A percentile compares a stretch with the other conserved stretches of the same genome.
Conservation (phyloP, 345 rosid species). For the Gossypium raimondii region DNA sequence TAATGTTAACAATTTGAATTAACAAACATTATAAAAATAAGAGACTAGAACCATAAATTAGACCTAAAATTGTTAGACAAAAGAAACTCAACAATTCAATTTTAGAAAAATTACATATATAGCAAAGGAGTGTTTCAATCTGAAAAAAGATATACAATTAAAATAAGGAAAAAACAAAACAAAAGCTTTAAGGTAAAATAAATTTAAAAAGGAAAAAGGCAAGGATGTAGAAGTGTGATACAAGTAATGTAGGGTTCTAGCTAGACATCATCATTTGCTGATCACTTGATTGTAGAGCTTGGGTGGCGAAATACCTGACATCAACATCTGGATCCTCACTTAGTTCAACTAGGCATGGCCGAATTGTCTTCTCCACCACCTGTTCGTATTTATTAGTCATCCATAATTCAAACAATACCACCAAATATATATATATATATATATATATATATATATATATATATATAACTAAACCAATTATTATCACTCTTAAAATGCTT, state of each 20-base stretch:
- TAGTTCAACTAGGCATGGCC: constrained; percentile 65
- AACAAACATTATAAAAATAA: no score
- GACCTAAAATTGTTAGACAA: not conserved
- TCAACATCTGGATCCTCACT: constrained; percentile 78
- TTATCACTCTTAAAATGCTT: no score
- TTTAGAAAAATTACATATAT: constrained; percentile 14
- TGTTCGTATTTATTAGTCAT: constrained; percentile 19
- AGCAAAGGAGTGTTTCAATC: constrained; percentile 14
- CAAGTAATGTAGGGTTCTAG: constrained; percentile 22
- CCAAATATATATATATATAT: no score
- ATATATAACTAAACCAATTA: no score
- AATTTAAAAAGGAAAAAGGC: not conserved
- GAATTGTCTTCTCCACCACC: constrained; percentile 66
- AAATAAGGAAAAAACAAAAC: not conserved
- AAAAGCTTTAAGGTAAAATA: not conserved
- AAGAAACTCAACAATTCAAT: constrained; percentile 9
- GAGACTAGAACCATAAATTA: no score
- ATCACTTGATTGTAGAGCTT: constrained; percentile 51
- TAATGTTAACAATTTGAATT: no score
- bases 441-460: no score
- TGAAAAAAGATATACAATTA: not conserved
- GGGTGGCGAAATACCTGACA: constrained; percentile 62
- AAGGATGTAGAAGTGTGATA: not conserved
- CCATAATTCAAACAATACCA: not conserved
- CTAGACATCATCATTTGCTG: constrained; percentile 65